Percentiles rank a stretch among this genome's conserved stretches.
phyloP scores from a whole-genome alignment of 139 green algal species.

The Micractinium conductrix region DNA sequence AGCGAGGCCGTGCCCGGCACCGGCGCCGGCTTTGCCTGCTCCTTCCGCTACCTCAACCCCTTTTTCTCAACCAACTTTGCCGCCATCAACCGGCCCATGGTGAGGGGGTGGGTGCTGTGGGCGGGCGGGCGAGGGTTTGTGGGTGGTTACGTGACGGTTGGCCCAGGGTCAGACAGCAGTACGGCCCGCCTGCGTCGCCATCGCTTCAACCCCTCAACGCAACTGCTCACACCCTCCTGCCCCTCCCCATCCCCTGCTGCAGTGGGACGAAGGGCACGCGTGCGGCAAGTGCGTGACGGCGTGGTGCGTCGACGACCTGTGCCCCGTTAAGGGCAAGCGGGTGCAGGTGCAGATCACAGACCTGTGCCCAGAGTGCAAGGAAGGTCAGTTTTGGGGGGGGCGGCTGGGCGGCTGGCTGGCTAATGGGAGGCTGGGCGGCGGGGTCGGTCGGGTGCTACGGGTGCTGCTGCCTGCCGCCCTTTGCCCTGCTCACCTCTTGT shows the following conservation, averaged over 20 bases:
- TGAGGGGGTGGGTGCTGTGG: neutral
- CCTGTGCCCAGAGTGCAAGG: conserved; percentile 27
- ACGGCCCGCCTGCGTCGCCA: no score
- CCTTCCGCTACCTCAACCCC: conserved; percentile 34
- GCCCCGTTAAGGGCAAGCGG: neutral
- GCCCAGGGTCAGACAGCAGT: no score
- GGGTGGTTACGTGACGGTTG: no score
- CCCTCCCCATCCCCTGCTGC: neutral
- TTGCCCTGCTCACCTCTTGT: no score
- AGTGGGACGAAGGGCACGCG: conserved; percentile 21
- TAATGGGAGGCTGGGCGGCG: no score
- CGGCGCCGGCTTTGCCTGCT: conserved; percentile 27
- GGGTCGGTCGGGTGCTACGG: no score
- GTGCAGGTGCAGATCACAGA: conserved; percentile 16
- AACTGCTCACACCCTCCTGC: neutral
- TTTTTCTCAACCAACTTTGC: conserved; percentile 30
- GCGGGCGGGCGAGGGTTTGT: neutral
- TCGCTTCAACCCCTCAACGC: no score
- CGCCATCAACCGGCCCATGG: conserved; percentile 38
- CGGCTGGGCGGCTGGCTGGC: no score
- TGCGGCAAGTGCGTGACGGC: conserved; percentile 25
- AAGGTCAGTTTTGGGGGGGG: conserved; percentile 11
- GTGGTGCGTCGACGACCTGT: conserved; percentile 28
- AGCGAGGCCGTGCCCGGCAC: conserved; percentile 22
- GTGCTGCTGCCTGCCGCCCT: no score